Evolutionary conservation across 148 eudicot genomes (phyloP).

Genomic region (Diospyros kaki): DNA sequence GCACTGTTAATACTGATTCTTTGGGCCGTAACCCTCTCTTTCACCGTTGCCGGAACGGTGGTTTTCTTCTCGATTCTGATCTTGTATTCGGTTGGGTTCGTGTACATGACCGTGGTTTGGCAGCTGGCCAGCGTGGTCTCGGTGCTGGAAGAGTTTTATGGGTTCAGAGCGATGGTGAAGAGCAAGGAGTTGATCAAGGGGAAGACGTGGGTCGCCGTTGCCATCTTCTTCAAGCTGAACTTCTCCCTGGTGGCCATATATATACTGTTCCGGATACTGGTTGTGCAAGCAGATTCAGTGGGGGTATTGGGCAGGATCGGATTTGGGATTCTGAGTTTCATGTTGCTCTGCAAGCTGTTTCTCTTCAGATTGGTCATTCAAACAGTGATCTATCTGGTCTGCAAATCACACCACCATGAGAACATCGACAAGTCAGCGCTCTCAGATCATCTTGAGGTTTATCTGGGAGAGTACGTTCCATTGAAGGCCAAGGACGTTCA

Average conservation of each 20-base stretch:
- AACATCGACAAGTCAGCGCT: slow-evolving; percentile 13
- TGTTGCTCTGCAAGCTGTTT: slow-evolving; percentile 13
- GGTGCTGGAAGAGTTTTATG: slow-evolving; percentile 10
- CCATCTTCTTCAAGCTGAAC: background rate
- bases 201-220: slow-evolving; percentile 9
- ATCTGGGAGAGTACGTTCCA: slow-evolving; percentile 19
- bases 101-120: slow-evolving; percentile 15
- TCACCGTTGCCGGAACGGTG: background rate
- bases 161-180: slow-evolving; percentile 16
- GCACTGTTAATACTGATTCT: background rate
- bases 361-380: slow-evolving; percentile 10
- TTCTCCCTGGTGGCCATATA: background rate
- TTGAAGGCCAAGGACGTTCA: slow-evolving; percentile 16
- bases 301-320: background rate
- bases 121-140: slow-evolving; percentile 20
- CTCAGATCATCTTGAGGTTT: slow-evolving; percentile 19
- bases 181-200: slow-evolving; percentile 16
- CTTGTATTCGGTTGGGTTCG: background rate
- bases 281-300: background rate
- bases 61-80: background rate
- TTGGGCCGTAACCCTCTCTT: background rate
- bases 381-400: slow-evolving; percentile 18
- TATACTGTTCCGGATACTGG: background rate
- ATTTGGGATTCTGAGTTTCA: slow-evolving; percentile 5
- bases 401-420: slow-evolving; percentile 21